These are phyloP conservation scores for Cicer arietinum DNA, from an alignment of 306 rosid species.

Conservation along the genomic window DNA sequence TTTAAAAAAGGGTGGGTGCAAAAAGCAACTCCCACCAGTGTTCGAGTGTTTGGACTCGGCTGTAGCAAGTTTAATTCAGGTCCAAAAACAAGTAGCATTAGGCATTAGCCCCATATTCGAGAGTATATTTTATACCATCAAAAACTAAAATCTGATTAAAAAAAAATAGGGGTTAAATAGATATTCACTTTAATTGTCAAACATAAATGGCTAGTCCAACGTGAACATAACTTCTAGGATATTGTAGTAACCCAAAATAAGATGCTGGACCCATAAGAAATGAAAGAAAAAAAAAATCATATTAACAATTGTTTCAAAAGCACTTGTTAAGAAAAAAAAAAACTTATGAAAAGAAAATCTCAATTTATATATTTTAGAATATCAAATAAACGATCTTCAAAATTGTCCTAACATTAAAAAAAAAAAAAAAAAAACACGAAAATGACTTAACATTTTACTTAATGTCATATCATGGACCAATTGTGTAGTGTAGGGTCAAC, in stretches of 20 bases:
- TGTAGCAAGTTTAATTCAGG: not conserved
- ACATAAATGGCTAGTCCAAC: conserved; percentile 29
- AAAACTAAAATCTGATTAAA: too few species aligned
- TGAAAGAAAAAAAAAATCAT: not conserved
- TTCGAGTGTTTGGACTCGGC: conserved; percentile 21
- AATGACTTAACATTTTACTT: conserved; percentile 54
- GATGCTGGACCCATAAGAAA: conserved; percentile 48
- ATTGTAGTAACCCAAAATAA: conserved; percentile 38
- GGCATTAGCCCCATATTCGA: not conserved
- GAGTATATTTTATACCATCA: too few species aligned
- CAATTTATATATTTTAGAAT: too few species aligned
- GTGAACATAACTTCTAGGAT: conserved; percentile 41
- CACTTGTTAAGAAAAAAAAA: too few species aligned
- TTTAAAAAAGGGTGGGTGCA: not conserved
- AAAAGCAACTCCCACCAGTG: not conserved
- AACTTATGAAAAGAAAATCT: too few species aligned
- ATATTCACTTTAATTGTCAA: not conserved
- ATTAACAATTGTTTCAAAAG: too few species aligned
- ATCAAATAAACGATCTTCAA: too few species aligned
- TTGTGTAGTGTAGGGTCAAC: conserved; percentile 40
- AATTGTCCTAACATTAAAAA: not conserved
- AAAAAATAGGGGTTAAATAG: too few species aligned
- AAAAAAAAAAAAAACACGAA: conserved; percentile 43
- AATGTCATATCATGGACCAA: conserved; percentile 40
- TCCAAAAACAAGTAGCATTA: not conserved